Conservation (phyloP, 2,329 filamentous ascomycete genomes). For the Cladosporium phlei region DNA sequence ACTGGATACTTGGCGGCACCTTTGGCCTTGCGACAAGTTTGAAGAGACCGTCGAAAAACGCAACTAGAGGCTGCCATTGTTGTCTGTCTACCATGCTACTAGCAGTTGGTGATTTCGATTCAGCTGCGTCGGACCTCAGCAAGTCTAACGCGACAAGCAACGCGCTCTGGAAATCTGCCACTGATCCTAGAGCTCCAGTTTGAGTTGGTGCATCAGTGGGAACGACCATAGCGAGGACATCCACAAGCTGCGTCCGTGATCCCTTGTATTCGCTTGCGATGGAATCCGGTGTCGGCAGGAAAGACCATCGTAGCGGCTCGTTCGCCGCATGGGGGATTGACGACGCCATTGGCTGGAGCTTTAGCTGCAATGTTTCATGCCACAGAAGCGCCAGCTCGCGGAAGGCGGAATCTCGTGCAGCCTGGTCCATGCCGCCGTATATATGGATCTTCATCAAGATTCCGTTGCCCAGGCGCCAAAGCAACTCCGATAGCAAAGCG, state of each 20-base stretch:
- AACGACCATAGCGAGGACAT: background rate
- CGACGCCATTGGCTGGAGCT: no score
- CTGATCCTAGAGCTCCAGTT: background rate
- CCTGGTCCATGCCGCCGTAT: background rate
- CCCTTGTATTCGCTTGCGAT: background rate
- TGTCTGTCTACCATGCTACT: background rate
- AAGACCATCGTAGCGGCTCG: background rate
- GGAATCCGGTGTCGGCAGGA: background rate
- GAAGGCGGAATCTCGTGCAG: background rate
- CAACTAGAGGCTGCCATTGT: conserved; percentile 1
- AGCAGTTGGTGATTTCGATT: background rate
- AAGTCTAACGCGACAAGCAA: conserved; percentile 3
- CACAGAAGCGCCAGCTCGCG: background rate
- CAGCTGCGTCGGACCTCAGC: background rate
- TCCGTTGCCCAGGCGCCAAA: conserved; percentile 7
- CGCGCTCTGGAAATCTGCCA: conserved; percentile 2
- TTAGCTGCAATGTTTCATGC: background rate
- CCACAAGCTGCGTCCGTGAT: background rate
- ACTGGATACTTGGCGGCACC: background rate
- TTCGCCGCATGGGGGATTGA: no score
- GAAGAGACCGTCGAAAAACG: conserved; percentile 1
- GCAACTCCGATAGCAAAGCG: background rate
- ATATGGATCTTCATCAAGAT: background rate
- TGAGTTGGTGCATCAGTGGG: background rate
- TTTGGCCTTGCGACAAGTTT: conserved; percentile 2